Conservation (phyloP, 108 stramenopile genomes). For the Skeletonema menzelii region DNA sequence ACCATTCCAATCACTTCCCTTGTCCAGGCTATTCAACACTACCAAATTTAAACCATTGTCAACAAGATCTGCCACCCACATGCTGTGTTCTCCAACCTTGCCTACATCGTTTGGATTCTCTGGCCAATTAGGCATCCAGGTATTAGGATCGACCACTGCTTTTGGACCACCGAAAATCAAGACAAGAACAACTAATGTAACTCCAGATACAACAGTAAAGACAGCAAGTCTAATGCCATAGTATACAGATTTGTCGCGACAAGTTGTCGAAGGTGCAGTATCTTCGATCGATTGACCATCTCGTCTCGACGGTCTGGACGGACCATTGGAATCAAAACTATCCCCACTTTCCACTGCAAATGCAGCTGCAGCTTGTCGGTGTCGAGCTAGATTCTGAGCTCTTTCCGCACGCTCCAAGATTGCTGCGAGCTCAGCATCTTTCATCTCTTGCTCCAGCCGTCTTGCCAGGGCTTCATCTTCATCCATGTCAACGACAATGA, state of each 20-base stretch:
- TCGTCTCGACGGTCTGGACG: background rate
- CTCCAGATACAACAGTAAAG: background rate
- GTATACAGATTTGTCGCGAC: constrained; percentile 17
- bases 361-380: background rate
- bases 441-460: constrained; percentile 54
- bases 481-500: constrained; percentile 9
- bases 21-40: constrained; percentile 65
- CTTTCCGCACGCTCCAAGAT: constrained; percentile 13
- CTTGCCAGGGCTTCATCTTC: constrained; percentile 41
- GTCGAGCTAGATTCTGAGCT: constrained; percentile 1
- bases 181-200: constrained; percentile 11
- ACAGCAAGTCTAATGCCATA: constrained; percentile 1
- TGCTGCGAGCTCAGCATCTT: constrained; percentile 52
- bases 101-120: constrained; percentile 49
- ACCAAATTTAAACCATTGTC: constrained; percentile 62
- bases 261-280: background rate
- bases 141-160: constrained; percentile 20
- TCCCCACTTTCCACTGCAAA: background rate
- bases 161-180: constrained; percentile 19
- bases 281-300: background rate
- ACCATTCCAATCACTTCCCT: constrained; percentile 50
- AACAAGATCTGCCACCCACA: constrained; percentile 18
- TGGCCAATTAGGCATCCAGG: constrained; percentile 54
- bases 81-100: constrained; percentile 38
- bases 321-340: background rate